Conservation (phyloP, 2,329 filamentous ascomycete genomes). For the Coniochaeta prunicola region DNA sequence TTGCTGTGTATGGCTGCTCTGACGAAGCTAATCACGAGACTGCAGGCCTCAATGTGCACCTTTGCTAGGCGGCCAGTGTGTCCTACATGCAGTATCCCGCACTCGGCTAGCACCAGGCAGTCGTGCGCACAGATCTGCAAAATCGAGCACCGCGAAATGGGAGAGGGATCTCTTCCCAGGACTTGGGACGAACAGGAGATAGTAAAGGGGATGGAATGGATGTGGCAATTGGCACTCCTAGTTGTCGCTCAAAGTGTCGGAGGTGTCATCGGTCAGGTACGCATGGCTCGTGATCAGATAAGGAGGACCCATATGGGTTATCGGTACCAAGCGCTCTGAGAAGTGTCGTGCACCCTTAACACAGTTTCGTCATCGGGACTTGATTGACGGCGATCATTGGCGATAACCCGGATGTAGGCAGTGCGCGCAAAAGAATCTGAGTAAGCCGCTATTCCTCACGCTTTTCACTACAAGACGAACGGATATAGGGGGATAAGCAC, state of each 20-base stretch:
- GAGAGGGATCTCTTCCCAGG: not conserved
- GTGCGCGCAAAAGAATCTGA: not conserved
- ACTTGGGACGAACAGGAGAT: not conserved
- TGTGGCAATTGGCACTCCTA: not conserved
- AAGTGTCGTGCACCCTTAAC: not conserved
- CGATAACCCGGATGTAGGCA: not conserved
- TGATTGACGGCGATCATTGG: not conserved
- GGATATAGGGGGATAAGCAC: not conserved
- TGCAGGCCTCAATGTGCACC: not conserved
- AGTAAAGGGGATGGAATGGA: not conserved
- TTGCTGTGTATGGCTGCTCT: not conserved
- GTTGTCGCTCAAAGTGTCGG: not conserved
- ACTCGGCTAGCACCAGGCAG: not conserved
- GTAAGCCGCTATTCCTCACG: not conserved
- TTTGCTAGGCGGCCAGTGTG: not conserved
- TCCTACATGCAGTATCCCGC: not conserved
- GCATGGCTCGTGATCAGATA: slow-evolving; percentile 3
- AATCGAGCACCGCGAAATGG: not conserved
- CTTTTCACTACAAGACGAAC: not conserved
- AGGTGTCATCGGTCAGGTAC: slow-evolving; percentile 2
- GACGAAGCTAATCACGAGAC: not conserved
- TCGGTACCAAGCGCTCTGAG: not conserved
- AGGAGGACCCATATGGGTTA: not conserved
- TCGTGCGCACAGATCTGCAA: not conserved
- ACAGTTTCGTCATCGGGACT: not conserved